A percentile compares a stretch with the other conserved stretches of the same genome.
phyloP scores from a whole-genome alignment of 2,329 filamentous ascomycete species.

The Hansfordia pulvinata region DNA sequence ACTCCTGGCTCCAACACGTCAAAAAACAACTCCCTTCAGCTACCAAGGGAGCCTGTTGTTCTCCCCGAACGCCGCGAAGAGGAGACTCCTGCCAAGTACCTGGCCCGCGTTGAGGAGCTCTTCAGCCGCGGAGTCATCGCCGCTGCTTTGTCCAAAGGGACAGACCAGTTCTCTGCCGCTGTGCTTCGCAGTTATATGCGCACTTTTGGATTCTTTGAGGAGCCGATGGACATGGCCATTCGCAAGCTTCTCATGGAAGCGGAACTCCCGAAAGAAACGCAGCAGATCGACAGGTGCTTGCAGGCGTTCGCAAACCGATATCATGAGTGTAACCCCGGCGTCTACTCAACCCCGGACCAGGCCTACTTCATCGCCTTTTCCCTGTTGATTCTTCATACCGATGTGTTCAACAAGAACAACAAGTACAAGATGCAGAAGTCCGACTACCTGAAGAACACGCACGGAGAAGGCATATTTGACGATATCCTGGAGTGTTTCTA shows the following conservation, averaged over 20 bases:
- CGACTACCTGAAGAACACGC: constrained; percentile 92
- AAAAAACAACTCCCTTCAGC: constrained; percentile 71
- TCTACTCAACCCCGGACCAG: constrained; percentile 81
- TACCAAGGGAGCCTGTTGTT: constrained; percentile 56
- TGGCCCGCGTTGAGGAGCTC: constrained; percentile 68
- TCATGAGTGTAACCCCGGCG: constrained; percentile 94
- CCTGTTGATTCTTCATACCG: constrained; percentile 87
- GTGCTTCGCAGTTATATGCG: constrained; percentile 92
- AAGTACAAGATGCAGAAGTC: constrained; percentile 97
- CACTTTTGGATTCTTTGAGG: constrained; percentile 86
- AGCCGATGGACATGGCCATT: constrained; percentile 96
- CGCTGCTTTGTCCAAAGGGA: constrained; percentile 72
- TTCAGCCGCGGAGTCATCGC: constrained; percentile 75
- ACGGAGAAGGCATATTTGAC: constrained; percentile 81
- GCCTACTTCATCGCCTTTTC: constrained; percentile 99
- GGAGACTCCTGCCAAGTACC: constrained; percentile 81
- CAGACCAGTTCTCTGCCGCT: constrained; percentile 68
- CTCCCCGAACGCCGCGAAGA: constrained; percentile 73
- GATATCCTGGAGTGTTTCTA: constrained; percentile 94
- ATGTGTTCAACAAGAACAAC: constrained; percentile 99
- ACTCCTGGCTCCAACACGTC: constrained; percentile 60
- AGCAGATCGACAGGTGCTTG: constrained; percentile 90
- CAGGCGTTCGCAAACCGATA: constrained; percentile 94
- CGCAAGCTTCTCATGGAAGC: constrained; percentile 94
- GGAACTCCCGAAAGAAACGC: constrained; percentile 90